A percentile compares a stretch with the other conserved stretches of the same genome.
Conservation (phyloP, 2,329 filamentous ascomycete species). For the Trichocomaceae sp. region DNA sequence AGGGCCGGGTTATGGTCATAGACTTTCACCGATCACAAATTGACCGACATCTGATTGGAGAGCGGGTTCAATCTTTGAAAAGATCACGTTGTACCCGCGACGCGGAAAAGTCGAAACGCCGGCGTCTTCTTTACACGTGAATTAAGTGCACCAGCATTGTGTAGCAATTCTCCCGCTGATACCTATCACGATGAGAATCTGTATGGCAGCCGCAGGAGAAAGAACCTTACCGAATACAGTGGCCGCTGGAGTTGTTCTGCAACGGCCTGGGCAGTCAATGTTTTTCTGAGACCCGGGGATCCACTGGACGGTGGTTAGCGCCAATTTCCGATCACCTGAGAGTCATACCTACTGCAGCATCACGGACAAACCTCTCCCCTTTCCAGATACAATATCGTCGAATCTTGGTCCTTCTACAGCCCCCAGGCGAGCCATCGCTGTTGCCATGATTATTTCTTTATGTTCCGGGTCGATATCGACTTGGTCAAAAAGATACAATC, state of each 20-base stretch:
- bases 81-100: not conserved
- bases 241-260: too few relatives aligned
- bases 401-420: constrained; percentile 4
- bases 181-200: too few relatives aligned
- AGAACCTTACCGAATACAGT: too few relatives aligned
- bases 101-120: not conserved
- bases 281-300: constrained; percentile 11
- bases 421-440: constrained; percentile 13
- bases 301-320: constrained; percentile 7
- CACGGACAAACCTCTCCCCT: not conserved
- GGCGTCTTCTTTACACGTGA: constrained; percentile 7
- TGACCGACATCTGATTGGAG: not conserved
- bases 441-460: constrained; percentile 18
- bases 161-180: too few relatives aligned
- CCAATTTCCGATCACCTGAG: not conserved
- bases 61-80: constrained; percentile 1
- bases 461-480: constrained; percentile 20
- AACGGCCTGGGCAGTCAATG: too few relatives aligned
- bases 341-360: constrained; percentile 6
- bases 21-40: constrained; percentile 18
- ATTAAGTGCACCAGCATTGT: too few relatives aligned
- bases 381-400: constrained; percentile 3
- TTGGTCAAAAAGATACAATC: constrained; percentile 17
- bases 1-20: constrained; percentile 18
- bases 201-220: too few relatives aligned